phyloP scores from a whole-genome alignment of 2,329 filamentous ascomycete species.

The Fonsecaea multimorphosa region DNA sequence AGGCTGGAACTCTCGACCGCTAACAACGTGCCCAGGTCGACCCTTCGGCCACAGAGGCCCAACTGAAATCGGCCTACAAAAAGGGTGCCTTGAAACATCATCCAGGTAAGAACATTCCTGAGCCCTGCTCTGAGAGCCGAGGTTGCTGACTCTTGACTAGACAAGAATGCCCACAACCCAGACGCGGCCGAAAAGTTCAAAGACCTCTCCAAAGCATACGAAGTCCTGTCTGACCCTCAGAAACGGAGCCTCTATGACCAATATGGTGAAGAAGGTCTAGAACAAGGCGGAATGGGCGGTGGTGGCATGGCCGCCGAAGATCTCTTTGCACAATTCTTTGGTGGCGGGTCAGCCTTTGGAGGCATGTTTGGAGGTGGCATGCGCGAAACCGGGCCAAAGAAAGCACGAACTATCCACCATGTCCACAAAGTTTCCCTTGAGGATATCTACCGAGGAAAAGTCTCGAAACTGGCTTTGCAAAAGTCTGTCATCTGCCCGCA shows the following conservation, averaged over 20 bases:
- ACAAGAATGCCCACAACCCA: conserved; percentile 96
- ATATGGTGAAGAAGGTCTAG: conserved; percentile 95
- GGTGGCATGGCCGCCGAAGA: conserved; percentile 95
- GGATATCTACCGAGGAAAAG: conserved; percentile 97
- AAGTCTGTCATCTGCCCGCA: conserved; percentile 96
- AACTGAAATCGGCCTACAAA: conserved; percentile 93
- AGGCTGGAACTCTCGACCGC: conserved; percentile 15
- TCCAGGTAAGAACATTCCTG: conserved; percentile 70
- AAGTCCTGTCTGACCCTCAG: conserved; percentile 88
- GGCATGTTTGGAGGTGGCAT: conserved; percentile 80
- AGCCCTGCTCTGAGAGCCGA: neutral
- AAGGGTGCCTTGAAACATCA: conserved; percentile 88
- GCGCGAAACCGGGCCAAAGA: conserved; percentile 79
- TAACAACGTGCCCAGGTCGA: conserved; percentile 65
- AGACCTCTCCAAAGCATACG: conserved; percentile 93
- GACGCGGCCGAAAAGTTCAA: conserved; percentile 98
- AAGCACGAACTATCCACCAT: conserved; percentile 96
- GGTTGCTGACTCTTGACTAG: conserved; percentile 54
- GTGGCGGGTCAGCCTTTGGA: conserved; percentile 71
- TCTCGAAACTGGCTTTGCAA: conserved; percentile 95
- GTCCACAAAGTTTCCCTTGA: conserved; percentile 98
- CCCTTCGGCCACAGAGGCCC: conserved; percentile 75
- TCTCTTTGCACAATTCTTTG: conserved; percentile 96
- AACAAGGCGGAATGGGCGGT: conserved; percentile 81
- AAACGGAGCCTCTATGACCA: conserved; percentile 94